These are phyloP conservation scores for Pseudopyrenochaeta lycopersici DNA, from an alignment of 2,329 filamentous ascomycete species.

Conservation along the genomic window DNA sequence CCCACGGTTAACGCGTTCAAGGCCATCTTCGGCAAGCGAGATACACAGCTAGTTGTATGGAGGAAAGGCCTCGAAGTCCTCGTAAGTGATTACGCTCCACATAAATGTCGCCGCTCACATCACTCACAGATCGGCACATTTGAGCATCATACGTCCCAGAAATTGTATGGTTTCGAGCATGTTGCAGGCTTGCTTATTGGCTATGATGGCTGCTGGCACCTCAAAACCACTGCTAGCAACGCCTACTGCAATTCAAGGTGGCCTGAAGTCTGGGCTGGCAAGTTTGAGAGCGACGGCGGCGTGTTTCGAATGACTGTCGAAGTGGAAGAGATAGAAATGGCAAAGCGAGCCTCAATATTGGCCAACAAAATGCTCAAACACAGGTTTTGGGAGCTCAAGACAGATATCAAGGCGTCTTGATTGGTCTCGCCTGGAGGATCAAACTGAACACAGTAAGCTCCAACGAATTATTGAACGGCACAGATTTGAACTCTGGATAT, in stretches of 20 bases:
- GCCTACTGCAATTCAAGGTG: constrained; percentile 19
- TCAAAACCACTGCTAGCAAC: constrained; percentile 17
- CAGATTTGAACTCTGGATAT: too few species aligned
- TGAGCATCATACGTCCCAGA: constrained; percentile 17
- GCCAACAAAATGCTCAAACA: constrained; percentile 10
- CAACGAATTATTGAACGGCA: too few species aligned
- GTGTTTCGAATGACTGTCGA: constrained; percentile 25
- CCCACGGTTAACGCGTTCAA: constrained; percentile 23
- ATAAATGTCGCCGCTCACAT: not conserved
- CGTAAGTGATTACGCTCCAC: constrained; percentile 9
- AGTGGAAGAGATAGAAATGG: constrained; percentile 6
- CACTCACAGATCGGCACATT: constrained; percentile 17
- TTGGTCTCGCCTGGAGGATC: too few species aligned
- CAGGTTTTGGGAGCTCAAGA: constrained; percentile 15
- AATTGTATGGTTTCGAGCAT: constrained; percentile 20
- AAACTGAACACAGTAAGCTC: too few species aligned
- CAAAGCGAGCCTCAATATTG: constrained; percentile 9
- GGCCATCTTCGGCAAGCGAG: constrained; percentile 16
- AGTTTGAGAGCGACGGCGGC: constrained; percentile 20
- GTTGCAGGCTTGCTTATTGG: constrained; percentile 27
- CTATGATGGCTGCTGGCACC: constrained; percentile 27
- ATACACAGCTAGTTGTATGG: constrained; percentile 27
- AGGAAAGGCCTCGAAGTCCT: constrained; percentile 29
- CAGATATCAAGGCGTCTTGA: not conserved
- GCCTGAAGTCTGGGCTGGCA: constrained; percentile 26